Evolutionary conservation across 2,329 filamentous ascomycete genomes (phyloP), one percentile per base, ranked within the genome.

Genomic region (Exophiala mesophila): DNA sequence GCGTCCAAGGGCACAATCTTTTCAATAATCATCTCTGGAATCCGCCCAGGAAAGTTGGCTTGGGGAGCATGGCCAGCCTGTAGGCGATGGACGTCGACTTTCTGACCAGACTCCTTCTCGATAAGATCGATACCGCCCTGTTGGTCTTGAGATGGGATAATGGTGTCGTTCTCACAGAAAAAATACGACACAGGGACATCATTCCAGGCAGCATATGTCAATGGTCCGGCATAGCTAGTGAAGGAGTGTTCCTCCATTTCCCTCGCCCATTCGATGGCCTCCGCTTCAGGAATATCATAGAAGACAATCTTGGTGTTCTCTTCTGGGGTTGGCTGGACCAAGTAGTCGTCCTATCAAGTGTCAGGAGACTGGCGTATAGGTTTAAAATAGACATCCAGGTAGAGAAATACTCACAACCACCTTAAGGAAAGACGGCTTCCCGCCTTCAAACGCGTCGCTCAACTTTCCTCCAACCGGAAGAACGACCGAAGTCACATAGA

Each of bases 111-210:
- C 21, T 53, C 56, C 30, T 41, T 52, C 39, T 58, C 57, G 31
- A 65, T 59, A 8, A 7, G 38, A 9, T 61, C 54, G 39, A 66
- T 63, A n/a, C 36, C 49, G 1, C 15, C 40, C 36, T 57, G 56
- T 39, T 64, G 62, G 19, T 53, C 38, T 12, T 53, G 39, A 1
- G 59, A 57, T 1, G 49, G 28, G 8, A 66, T 41, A 16, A 56
- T 55, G 15, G 36, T 32, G 41, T 66, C 63, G 5, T 59, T 50
- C 26, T 55, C 51, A 19, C 56, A 58, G 35, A 63, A 32, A 4
- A 66, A 54, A 41, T 57, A 66, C 12, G 60, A 62, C 2, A 58
- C 56, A 1, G 61, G 57, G 2, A 64, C 47, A 29, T 63, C 49
- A 40, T 58, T 59, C 47, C 62, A 64, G 0, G 57, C 63, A 2